phyloP scores from a whole-genome alignment of 2,329 filamentous ascomycete species.

The Fusarium falciforme region DNA sequence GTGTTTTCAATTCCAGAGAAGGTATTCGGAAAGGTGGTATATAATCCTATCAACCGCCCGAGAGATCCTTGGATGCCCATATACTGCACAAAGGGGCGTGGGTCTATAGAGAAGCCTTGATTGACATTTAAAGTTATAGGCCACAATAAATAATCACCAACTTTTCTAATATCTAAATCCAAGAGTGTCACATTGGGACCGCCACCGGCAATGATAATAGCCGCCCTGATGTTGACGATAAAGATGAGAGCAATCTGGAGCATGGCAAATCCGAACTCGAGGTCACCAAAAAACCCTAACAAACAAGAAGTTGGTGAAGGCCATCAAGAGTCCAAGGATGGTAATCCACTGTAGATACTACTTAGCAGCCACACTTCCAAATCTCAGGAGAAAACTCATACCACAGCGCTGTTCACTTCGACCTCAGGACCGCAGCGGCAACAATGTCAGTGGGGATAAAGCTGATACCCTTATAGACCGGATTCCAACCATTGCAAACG shows the following conservation, averaged over 20 bases:
- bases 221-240: background rate
- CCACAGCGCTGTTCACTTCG: conserved; percentile 2
- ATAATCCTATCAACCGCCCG: background rate
- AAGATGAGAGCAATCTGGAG: conserved; percentile 11
- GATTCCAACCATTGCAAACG: background rate
- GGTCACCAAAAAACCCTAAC: conserved; percentile 4
- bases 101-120: background rate
- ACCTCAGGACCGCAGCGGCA: conserved; percentile 6
- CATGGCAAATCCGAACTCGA: conserved; percentile 10
- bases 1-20: background rate
- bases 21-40: background rate
- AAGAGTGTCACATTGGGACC: background rate
- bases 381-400: background rate
- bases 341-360: background rate
- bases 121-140: background rate
- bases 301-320: background rate
- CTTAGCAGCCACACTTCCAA: background rate
- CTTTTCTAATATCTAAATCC: background rate
- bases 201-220: background rate
- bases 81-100: background rate
- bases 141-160: background rate
- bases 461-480: background rate
- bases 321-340: background rate
- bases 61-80: background rate
- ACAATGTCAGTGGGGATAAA: conserved; percentile 9